Percentiles rank a stretch among this genome's conserved stretches.
These are phyloP conservation scores for Helichrysum umbraculigerum DNA, from an alignment of 129 eudicot genomes.

Conservation along the genomic window DNA sequence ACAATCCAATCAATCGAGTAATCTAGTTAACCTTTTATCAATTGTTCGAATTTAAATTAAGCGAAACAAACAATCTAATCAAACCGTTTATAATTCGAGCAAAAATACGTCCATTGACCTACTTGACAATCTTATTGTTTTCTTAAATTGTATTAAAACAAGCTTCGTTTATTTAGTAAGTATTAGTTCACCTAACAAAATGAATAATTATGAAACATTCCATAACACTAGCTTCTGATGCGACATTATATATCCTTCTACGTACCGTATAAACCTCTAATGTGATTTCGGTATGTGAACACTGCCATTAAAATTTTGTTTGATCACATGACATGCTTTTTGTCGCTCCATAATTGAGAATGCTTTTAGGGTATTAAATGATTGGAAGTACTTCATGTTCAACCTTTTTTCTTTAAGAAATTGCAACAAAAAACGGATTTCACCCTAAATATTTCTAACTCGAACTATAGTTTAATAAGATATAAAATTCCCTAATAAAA, in stretches of 20 bases:
- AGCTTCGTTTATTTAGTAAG: neutral
- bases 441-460: no score
- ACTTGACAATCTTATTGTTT: no score
- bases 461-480: no score
- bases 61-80: no score
- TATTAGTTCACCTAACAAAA: neutral
- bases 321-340: slow-evolving; percentile 34
- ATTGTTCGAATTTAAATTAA: no score
- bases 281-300: slow-evolving; percentile 14
- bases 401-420: neutral
- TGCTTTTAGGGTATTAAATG: neutral
- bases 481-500: no score
- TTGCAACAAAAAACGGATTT: no score
- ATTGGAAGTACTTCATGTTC: neutral
- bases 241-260: slow-evolving; percentile 5
- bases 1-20: no score
- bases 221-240: slow-evolving; percentile 19
- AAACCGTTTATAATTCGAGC: neutral
- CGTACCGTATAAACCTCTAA: neutral
- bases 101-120: neutral
- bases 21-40: no score
- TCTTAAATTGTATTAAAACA: neutral
- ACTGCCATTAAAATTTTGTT: slow-evolving; percentile 4
- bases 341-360: slow-evolving; percentile 20
- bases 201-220: slow-evolving; percentile 6